A percentile compares a stretch with the other conserved stretches of the same genome.
Conservation (phyloP, 352 stramenopile genomes). For the Globisporangium mamillatum region DNA sequence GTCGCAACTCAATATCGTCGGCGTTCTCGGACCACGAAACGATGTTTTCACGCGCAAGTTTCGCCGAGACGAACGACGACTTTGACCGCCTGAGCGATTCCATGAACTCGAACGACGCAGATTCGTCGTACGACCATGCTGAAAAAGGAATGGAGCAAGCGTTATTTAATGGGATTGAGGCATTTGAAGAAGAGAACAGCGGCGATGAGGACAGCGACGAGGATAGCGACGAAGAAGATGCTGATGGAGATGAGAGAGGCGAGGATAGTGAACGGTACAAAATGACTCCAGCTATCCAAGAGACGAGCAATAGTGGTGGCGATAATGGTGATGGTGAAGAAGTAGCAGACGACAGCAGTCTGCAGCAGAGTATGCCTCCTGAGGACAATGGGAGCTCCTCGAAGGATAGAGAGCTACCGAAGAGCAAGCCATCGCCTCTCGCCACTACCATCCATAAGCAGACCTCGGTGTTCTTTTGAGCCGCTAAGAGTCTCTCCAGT, state of each 20-base stretch:
- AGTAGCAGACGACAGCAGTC: background rate
- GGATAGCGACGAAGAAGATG: background rate
- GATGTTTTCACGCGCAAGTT: conserved; percentile 39
- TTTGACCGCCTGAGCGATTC: conserved; percentile 29
- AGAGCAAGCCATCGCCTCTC: background rate
- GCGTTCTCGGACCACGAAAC: conserved; percentile 42
- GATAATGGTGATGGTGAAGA: background rate
- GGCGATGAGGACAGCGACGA: conserved; percentile 17
- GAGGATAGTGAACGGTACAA: background rate
- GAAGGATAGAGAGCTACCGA: background rate
- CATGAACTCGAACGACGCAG: conserved; percentile 13
- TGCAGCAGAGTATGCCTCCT: background rate
- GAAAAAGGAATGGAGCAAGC: background rate
- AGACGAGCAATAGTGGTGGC: background rate
- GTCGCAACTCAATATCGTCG: conserved; percentile 17
- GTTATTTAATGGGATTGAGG: conserved; percentile 16
- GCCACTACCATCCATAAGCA: conserved; percentile 12
- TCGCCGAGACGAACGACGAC: conserved; percentile 31
- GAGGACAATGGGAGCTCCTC: background rate
- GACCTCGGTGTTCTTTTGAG: conserved; percentile 20
- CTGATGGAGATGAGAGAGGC: background rate
- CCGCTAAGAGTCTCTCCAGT: background rate
- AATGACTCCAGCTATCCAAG: background rate
- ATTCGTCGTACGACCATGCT: conserved; percentile 7
- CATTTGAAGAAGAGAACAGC: conserved; percentile 23